Conservation (phyloP, 352 stramenopile genomes). For the Phytophthora hybrid region DNA sequence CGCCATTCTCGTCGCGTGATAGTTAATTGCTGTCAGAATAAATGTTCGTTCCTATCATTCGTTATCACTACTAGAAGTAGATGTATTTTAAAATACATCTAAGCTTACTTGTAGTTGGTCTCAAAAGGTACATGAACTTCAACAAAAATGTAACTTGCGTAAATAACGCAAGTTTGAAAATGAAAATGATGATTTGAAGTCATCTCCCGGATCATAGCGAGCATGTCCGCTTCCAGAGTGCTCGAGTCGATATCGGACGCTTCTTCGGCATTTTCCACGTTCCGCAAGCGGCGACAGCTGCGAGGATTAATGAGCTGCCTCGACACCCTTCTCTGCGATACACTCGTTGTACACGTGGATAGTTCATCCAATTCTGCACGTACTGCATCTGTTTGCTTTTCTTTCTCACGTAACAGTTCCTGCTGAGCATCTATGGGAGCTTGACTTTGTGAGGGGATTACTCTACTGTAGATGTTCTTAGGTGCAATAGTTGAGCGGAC, state of each 20-base stretch:
- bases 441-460: constrained; percentile 16
- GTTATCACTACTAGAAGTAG: no score
- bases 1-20: no score
- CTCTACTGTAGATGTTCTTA: constrained; percentile 12
- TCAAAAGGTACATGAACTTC: no score
- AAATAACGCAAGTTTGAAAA: no score
- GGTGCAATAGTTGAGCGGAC: constrained; percentile 6
- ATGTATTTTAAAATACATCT: no score
- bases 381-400: constrained; percentile 25
- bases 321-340: no score
- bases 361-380: constrained; percentile 48
- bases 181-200: no score
- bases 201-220: constrained; percentile 60
- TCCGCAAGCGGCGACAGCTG: constrained; percentile 57
- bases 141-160: no score
- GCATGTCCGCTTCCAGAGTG: constrained; percentile 69
- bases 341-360: no score
- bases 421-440: constrained; percentile 30
- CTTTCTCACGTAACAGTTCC: constrained; percentile 30
- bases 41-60: no score
- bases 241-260: constrained; percentile 56
- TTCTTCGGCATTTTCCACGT: constrained; percentile 59
- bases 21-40: no score
- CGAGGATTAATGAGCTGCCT: constrained; percentile 49
- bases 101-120: no score